phyloP scores from a whole-genome alignment of 305 asterid genomes.

The Fraxinus latifolia region DNA sequence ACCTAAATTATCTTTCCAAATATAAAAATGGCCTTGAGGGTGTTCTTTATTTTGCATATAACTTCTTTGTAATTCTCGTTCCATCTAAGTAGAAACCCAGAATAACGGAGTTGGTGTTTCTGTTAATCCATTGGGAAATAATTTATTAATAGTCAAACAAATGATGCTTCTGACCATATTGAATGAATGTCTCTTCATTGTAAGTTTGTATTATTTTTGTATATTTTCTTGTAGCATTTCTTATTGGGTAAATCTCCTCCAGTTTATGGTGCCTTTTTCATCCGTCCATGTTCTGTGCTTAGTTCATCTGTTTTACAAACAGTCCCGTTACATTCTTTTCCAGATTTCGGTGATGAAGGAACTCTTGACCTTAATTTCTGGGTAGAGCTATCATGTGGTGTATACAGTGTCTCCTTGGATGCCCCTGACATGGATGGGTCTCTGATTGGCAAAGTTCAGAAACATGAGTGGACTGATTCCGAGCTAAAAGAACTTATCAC shows the following conservation, averaged over 20 bases:
- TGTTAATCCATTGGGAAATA: background rate
- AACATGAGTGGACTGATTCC: slow-evolving; percentile 68
- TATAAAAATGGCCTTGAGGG: background rate
- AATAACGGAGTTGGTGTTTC: background rate
- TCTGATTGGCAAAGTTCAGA: slow-evolving; percentile 49
- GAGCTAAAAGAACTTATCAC: slow-evolving; percentile 59
- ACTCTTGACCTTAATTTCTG: slow-evolving; percentile 53
- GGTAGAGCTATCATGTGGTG: slow-evolving; percentile 93
- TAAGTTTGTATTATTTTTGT: background rate
- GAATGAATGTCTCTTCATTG: background rate
- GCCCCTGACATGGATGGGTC: slow-evolving; percentile 31
- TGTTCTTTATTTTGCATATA: background rate
- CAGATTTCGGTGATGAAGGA: slow-evolving; percentile 44
- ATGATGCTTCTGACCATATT: slow-evolving; percentile 1
- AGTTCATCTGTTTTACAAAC: slow-evolving; percentile 1
- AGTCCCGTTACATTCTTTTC: slow-evolving; percentile 21
- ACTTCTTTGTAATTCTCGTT: background rate
- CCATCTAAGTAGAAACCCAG: background rate
- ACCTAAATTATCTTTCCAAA: background rate
- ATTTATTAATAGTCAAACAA: background rate
- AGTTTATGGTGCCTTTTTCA: background rate
- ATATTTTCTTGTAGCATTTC: background rate
- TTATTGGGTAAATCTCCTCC: background rate
- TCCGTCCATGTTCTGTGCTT: slow-evolving; percentile 7
- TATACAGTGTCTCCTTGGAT: slow-evolving; percentile 61